Base-by-base conservation (phyloP, 2,329 filamentous ascomycete species). In the Amauroascus niger region DNA sequence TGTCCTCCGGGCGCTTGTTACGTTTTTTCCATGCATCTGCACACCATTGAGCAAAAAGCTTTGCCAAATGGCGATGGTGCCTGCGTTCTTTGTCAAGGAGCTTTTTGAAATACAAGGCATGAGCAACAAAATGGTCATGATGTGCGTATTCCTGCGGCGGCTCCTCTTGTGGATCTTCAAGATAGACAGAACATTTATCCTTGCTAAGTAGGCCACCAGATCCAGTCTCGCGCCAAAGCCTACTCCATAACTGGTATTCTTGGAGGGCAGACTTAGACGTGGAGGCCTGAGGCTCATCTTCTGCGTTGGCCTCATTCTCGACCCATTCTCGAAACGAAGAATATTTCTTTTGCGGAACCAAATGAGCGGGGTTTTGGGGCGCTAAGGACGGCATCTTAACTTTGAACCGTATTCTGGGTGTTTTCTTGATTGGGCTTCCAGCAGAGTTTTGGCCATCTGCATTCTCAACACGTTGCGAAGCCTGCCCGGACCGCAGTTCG, bases 71-170 rank as follows among this genome's bases (percentile, higher is more conserved):
- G 33, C 81, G 81, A 68, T 97, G 91, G 11, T 83, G 78, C 58
- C 81, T 80, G 61, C 89, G 86, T 67, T 98, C 93, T 54, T 82
- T 80, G 2, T 84, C 71, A 72, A 97, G 80, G 33, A 97, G 76
- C 62, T 83, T 86, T 46, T 87, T 82, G 61, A 97, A 91, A 61
- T 90, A 85, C 11, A 84, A 65, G 55, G 86, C 84, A 57, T 95
- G 90, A 45, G 84, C 83, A 44, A 86, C 76, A 51, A 97, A 77
- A 65, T 97, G 87, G 64, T 97, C 90, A 64, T 82, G 79, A 61
- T 94, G 89, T n/a, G 86, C 83, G 75, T 88, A 97, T 63, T 93
- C 88, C 50, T 79, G 78, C 0, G 82, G 79, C 0, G 87, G 87
- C 62, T 94, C 86, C 54, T 87, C 83, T 56, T 79, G 77, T 11